Percentiles rank a stretch among this genome's conserved stretches.
These are phyloP conservation scores for Sporobolomyces pararoseus DNA, from an alignment of 768 basidiomycete species.

Conservation along the genomic window DNA sequence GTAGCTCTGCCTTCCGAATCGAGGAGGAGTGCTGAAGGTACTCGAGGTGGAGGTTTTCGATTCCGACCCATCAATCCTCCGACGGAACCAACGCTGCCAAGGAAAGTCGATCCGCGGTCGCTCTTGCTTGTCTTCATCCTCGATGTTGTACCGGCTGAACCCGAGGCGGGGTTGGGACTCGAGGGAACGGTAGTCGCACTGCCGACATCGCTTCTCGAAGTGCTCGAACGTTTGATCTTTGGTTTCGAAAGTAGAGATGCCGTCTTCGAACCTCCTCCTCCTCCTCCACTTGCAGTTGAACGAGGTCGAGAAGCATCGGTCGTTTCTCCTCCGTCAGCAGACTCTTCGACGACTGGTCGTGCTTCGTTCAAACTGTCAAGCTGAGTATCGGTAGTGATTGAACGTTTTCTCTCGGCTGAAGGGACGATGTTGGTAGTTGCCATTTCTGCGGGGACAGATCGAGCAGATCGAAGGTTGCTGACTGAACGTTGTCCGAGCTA, in stretches of 20 bases:
- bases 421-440: constrained; percentile 4
- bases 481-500: constrained; percentile 31
- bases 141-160: not conserved
- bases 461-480: constrained; percentile 22
- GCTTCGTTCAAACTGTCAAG: not conserved
- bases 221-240: constrained; percentile 18
- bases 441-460: constrained; percentile 9
- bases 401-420: constrained; percentile 4
- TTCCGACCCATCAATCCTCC: constrained; percentile 15
- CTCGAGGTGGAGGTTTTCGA: constrained; percentile 37
- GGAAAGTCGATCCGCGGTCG: constrained; percentile 12
- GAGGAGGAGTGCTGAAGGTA: constrained; percentile 31
- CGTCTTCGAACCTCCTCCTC: not conserved
- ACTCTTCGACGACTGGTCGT: not conserved
- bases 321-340: not conserved
- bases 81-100: constrained; percentile 19
- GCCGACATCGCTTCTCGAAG: constrained; percentile 16
- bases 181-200: constrained; percentile 17
- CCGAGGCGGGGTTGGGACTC: constrained; percentile 17
- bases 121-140: constrained; percentile 22
- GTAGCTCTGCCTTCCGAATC: constrained; percentile 22
- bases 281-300: not conserved
- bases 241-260: not conserved
- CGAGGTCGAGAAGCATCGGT: constrained; percentile 8
- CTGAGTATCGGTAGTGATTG: constrained; percentile 16